Evolutionary conservation across 2,329 filamentous ascomycete genomes (phyloP), one percentile per base, ranked within the genome.

Genomic region (Botrytis tulipae): DNA sequence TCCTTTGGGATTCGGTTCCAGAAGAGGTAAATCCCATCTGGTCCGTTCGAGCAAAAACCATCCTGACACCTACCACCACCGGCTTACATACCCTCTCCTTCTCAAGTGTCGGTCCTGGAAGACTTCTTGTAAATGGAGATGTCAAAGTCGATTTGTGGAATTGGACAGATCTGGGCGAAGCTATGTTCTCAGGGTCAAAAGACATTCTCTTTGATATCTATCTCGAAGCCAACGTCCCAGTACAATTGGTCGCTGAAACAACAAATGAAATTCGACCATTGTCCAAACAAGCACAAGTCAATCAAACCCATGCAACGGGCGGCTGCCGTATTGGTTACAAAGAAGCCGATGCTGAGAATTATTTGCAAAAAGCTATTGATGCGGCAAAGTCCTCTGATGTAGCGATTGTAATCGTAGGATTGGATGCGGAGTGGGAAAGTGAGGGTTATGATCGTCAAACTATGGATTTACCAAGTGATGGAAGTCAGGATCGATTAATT

Each of bases 381-480:
- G 84, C 86, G 2, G 91, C 91, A 14, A 87, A 84, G 75, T 84
- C 85, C 3, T 88, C 90, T 0, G 91, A 93, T 78, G 88, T 92
- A 22, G 91, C 91, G 3, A 83, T 93, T 10, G 85, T 93, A 1
- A 86, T 93, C 67, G 87, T 92, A 16, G 91, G 91, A 1, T 84
- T 93, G 0, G 91, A 93, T 79, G 88, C 88, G 9, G 91, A 93
- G 80, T 93, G 91, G 91, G 91, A 93, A 79, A 92, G 90, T 2
- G 91, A 93, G 80, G 91, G 91, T 1, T 92, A 92, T 74, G 91
- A 93, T 79, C 86, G 91, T 65, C 83, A 85, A 73, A 87, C 84
- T 72, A 88, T 90, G 87, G 87, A 89, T 75, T 83, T 91, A 7
- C 88, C 89, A 51, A 83, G 82, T 42, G 83, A 86, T 74, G 87